Base-by-base conservation (phyloP, 495 filamentous ascomycete genomes). In the Xylaria bambusicola region DNA sequence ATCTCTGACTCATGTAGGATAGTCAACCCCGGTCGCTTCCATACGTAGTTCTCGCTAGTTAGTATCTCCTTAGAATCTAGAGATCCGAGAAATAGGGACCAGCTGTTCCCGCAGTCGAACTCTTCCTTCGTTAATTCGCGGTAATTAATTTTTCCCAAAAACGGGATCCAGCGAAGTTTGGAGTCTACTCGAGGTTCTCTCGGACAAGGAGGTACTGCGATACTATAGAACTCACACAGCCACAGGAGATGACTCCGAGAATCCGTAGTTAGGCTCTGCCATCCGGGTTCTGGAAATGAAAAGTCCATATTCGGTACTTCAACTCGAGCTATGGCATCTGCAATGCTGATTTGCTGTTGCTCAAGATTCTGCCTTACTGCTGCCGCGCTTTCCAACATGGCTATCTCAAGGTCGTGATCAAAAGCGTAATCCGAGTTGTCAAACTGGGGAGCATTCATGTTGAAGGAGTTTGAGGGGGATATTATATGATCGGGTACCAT, bases 251-350 rank as follows among this genome's bases (percentile, higher is more conserved):
- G 69, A 12, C 18, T 62, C 9, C 20, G 29, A 24, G 67, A 10
- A 41, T 68, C 56, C 47, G 47, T 62, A 6, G 65, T 36, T 2
- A 64, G 56, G n/a, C 55, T 23, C 31, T 77, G 75, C 86, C 87
- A 89, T 2, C 83, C 85, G 9, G 82, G 73, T 3, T 64, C 64
- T 5, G 82, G 80, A 20, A 82, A 66, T 0, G 80, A 82, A 56
- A 88, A 85, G 50, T 89, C 86, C 73, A 88, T 73, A 1, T 77
- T 52, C 0, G 86, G 86, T 18, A 89, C 77, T 24, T 76, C 61
- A 17, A 88, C 71, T 52, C 88, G 77, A 29, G 75, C 73, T 8
- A 78, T 81, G 0, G 83, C 79, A 54, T 87, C 86, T 4, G 76
- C 78, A 48, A 82, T 77, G 36, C 83, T 73, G 20, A 90, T 73